A percentile compares a stretch with the other conserved stretches of the same genome.
Conservation (phyloP, 2,329 filamentous ascomycete genomes). For the Penicillium fuscoglaucum region DNA sequence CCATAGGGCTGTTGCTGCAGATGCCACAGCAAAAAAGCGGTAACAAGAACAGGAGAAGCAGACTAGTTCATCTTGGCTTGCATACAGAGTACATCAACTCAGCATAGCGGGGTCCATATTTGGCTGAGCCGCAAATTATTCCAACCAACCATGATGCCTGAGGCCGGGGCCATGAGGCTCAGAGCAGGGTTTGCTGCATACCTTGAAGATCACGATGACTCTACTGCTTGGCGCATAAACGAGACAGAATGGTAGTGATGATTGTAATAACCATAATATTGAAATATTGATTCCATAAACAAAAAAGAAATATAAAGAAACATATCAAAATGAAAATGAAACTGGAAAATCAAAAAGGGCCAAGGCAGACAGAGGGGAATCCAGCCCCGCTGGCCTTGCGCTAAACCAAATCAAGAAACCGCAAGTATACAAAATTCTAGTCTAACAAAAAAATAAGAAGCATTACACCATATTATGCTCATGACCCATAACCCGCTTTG, state of each 20-base stretch:
- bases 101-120: constrained; percentile 2
- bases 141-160: constrained; percentile 3
- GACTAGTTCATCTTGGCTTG: constrained; percentile 4
- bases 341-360: background rate
- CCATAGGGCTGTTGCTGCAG: constrained; percentile 11
- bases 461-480: constrained; percentile 14
- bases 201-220: constrained; percentile 12
- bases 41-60: constrained; percentile 6
- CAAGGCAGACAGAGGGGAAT: constrained; percentile 13
- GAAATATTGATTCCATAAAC: background rate
- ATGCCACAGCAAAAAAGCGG: constrained; percentile 6
- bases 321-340: background rate
- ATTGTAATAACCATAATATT: background rate
- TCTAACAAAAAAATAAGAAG: constrained; percentile 10
- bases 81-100: background rate
- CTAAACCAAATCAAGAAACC: constrained; percentile 19
- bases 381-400: constrained; percentile 18
- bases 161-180: constrained; percentile 9
- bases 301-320: background rate
- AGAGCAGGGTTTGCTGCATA: constrained; percentile 6
- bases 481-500: constrained; percentile 8
- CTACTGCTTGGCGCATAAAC: constrained; percentile 5
- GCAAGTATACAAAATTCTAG: constrained; percentile 25
- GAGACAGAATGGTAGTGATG: background rate
- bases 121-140: constrained; percentile 3